A percentile compares a stretch with the other conserved stretches of the same genome.
Evolutionary conservation across 1,284 basidiomycete genomes (phyloP).

Genomic region (Porphyrellus sp.): DNA sequence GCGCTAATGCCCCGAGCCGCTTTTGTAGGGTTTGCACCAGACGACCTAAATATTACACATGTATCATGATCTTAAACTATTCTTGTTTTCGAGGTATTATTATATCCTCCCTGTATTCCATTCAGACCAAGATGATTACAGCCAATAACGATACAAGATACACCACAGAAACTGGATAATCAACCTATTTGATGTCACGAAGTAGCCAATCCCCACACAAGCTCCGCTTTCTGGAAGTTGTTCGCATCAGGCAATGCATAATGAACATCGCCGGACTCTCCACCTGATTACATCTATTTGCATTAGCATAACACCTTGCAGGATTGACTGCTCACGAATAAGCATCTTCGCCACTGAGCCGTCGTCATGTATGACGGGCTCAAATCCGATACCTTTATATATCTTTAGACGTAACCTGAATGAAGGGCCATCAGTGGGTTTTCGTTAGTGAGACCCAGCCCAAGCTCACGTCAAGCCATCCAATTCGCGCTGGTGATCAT

Average conservation of each 20-base stretch:
- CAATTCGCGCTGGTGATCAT: slow-evolving; percentile 62
- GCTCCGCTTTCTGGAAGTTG: slow-evolving; percentile 37
- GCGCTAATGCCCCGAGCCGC: background rate
- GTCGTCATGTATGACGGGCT: slow-evolving; percentile 54
- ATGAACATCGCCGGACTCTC: slow-evolving; percentile 61
- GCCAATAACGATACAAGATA: background rate
- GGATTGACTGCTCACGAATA: slow-evolving; percentile 48
- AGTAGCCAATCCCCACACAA: slow-evolving; percentile 57
- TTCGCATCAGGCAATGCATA: slow-evolving; percentile 35
- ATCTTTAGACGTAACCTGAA: slow-evolving; percentile 61
- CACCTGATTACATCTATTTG: slow-evolving; percentile 38
- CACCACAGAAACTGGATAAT: background rate
- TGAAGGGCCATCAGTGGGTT: slow-evolving; percentile 8
- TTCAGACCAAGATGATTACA: background rate
- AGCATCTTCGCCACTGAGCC: slow-evolving; percentile 57
- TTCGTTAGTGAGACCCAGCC: background rate
- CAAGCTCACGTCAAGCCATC: slow-evolving; percentile 64
- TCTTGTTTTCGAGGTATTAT: slow-evolving; percentile 5
- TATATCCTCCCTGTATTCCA: slow-evolving; percentile 9
- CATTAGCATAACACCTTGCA: background rate
- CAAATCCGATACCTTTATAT: slow-evolving; percentile 68
- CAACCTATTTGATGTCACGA: slow-evolving; percentile 39
- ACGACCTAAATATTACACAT: slow-evolving; percentile 7
- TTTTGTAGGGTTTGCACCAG: slow-evolving; percentile 12
- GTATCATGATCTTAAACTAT: slow-evolving; percentile 4